These are phyloP conservation scores for Carex littledalei DNA, from an alignment of 176 grass and related monocot species.

Conservation along the genomic window DNA sequence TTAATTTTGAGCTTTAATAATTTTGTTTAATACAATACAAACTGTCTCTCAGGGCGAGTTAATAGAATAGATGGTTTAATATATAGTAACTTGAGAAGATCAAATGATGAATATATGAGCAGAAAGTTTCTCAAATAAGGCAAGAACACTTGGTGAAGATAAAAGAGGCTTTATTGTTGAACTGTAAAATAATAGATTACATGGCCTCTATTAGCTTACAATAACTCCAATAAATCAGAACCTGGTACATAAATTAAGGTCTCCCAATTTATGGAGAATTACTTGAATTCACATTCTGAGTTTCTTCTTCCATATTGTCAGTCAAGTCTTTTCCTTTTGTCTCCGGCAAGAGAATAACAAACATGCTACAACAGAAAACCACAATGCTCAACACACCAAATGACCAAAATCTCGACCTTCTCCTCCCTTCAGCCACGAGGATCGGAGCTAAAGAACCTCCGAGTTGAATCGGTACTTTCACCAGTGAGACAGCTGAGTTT, in stretches of 20 bases:
- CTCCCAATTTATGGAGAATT: not conserved
- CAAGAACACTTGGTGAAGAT: no score
- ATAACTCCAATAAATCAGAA: not conserved
- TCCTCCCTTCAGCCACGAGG: conserved; percentile 55
- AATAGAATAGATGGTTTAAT: no score
- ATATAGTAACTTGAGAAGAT: no score
- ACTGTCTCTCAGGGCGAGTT: not conserved
- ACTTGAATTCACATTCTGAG: not conserved
- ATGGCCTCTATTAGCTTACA: not conserved
- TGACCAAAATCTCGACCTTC: conserved; percentile 37
- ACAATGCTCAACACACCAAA: conserved; percentile 33
- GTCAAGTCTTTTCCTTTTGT: not conserved
- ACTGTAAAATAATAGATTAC: not conserved
- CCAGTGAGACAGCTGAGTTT: conserved; percentile 61
- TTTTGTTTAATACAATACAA: no score
- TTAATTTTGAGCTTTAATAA: no score
- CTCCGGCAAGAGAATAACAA: not conserved
- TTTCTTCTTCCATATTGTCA: not conserved
- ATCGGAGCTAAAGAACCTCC: conserved; percentile 53
- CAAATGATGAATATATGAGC: not conserved
- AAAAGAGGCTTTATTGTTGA: not conserved
- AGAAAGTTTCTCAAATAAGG: not conserved
- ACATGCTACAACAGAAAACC: not conserved
- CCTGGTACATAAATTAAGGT: not conserved
- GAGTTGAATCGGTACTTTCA: conserved; percentile 52